Percentiles rank a stretch among this genome's conserved stretches.
Evolutionary conservation across 176 grass and related monocot species (phyloP).

Genomic region (Typha latifolia): DNA sequence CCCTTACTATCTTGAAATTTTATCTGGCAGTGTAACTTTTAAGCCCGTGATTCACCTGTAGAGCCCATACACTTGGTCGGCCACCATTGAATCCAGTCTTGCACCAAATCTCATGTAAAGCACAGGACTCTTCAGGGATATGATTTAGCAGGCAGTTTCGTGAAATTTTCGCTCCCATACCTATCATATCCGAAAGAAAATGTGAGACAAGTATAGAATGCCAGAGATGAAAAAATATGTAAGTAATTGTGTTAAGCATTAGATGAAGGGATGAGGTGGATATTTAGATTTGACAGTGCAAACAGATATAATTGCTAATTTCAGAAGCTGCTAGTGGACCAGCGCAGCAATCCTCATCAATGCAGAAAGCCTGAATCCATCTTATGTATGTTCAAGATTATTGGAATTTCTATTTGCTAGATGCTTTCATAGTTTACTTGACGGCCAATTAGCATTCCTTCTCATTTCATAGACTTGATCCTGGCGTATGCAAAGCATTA

Average conservation of each 20-base stretch:
- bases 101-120: slow-evolving; percentile 49
- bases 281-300: too few relatives aligned
- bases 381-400: background rate
- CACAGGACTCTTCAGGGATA: slow-evolving; percentile 52
- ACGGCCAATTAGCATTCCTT: background rate
- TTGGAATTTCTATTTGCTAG: background rate
- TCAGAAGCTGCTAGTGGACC: too few relatives aligned
- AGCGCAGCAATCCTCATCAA: too few relatives aligned
- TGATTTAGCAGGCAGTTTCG: slow-evolving; percentile 60
- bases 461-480: background rate
- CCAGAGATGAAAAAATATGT: slow-evolving; percentile 1
- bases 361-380: too few relatives aligned
- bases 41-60: slow-evolving; percentile 47
- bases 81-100: slow-evolving; percentile 74
- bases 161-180: slow-evolving; percentile 59
- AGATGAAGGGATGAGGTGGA: too few relatives aligned
- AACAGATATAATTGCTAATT: too few relatives aligned
- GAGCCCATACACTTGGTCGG: slow-evolving; percentile 61
- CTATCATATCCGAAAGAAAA: slow-evolving; percentile 26
- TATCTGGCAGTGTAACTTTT: background rate
- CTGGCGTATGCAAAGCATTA: background rate
- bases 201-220: background rate
- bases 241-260: slow-evolving; percentile 1
- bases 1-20: background rate
- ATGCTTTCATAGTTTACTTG: background rate